Evolutionary conservation across 2,329 filamentous ascomycete species (phyloP).

Genomic region (Epichloe gansuensis): DNA sequence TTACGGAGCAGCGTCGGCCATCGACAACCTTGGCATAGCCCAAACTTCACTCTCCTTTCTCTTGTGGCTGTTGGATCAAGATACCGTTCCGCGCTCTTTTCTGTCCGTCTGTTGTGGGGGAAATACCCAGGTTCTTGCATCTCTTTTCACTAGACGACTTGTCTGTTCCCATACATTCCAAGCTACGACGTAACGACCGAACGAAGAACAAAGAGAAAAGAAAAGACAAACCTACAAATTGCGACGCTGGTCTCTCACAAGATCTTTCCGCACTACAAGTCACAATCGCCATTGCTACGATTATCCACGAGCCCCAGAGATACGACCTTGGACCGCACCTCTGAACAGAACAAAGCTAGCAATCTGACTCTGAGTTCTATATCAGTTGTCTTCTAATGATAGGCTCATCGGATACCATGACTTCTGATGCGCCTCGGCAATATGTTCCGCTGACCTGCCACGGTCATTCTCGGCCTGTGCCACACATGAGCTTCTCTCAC

Average conservation of each 20-base stretch:
- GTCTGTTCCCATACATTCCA: neutral
- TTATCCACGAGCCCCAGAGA: neutral
- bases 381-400: neutral
- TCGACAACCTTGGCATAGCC: neutral
- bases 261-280: neutral
- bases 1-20: neutral
- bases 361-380: neutral
- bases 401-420: slow-evolving; percentile 14
- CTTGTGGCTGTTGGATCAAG: neutral
- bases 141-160: neutral
- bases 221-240: neutral
- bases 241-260: neutral
- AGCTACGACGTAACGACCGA: slow-evolving; percentile 2
- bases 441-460: slow-evolving; percentile 89
- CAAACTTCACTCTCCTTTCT: neutral
- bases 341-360: neutral
- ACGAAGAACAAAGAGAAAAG: neutral
- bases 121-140: slow-evolving; percentile 1
- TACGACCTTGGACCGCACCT: neutral
- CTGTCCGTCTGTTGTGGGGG: neutral
- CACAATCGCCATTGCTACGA: neutral
- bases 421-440: slow-evolving; percentile 30
- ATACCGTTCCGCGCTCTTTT: neutral
- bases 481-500: slow-evolving; percentile 80
- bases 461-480: slow-evolving; percentile 83